Evolutionary conservation across 208 protist species (phyloP), one percentile per base, ranked within the genome.

Genomic region (Blechomonas ayalai): DNA sequence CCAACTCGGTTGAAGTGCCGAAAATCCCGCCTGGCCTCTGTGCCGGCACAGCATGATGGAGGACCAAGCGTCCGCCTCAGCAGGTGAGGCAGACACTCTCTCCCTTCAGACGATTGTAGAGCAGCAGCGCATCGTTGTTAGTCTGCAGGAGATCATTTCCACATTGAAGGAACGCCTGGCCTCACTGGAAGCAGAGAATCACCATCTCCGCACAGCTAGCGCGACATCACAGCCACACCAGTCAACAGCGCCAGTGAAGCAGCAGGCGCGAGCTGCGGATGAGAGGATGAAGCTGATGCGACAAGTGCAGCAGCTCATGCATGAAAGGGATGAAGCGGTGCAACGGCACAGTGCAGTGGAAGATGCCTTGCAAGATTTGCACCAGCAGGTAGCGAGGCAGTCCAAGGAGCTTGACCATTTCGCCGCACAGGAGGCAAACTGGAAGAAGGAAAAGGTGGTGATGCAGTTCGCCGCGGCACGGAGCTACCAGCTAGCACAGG

Each of bases 121-220:
- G 31, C 80, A 90, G 48, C 82, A 91, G 58, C 52, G 51, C 18
- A 67, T 81, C 25, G 85, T 91, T 29, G 36, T 62, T 9, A 60
- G 72, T 28, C 58, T 89, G 33, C 62, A 78, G 37, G 66, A 78
- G 47, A 64, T 82, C 15, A 59, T 83, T 6, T 33, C 43, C 10
- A 44, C 62, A 7, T 42, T 81, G 26, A 85, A 89, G 50, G 46
- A 31, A 1, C 51, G 62, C 2, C 47, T 86, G 1, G 35, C 38
- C 18, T 27, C 19, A 4, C 33, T 53, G 10, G 38, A 75, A 37
- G 20, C 61, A 15, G 48, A 67, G 28, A 25, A 40, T n/a, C 39
- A 66, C 18, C 49, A 58, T 38, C 37, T 73, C 1, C 67, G 73
- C 37, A 18, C 7, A 10, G 24, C n/a, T n/a, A n/a, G n/a, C n/a